These are phyloP conservation scores for Fusarium torreyae DNA, from an alignment of 2,329 filamentous ascomycete genomes.

Conservation along the genomic window DNA sequence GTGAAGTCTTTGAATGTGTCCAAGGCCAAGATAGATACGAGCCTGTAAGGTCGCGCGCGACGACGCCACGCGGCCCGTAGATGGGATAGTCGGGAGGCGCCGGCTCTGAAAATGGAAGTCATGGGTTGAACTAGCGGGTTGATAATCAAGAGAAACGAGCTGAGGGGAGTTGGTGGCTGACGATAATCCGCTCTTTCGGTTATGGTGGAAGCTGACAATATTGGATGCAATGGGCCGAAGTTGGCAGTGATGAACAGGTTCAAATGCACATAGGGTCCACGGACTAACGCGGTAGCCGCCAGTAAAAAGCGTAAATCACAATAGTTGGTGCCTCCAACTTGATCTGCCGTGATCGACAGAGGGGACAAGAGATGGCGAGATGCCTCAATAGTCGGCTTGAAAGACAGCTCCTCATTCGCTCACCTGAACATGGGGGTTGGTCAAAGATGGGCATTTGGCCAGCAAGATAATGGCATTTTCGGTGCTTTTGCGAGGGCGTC, in stretches of 20 bases:
- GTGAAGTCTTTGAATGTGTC: conserved; percentile 39
- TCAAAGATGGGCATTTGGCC: conserved; percentile 16
- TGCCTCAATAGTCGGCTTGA: conserved; percentile 13
- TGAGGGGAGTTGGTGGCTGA: conserved; percentile 45
- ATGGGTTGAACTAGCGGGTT: conserved; percentile 43
- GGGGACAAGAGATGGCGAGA: conserved; percentile 18
- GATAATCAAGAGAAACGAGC: conserved; percentile 40
- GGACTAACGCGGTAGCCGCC: conserved; percentile 42
- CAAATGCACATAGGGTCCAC: conserved; percentile 40
- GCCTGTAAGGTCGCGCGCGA: conserved; percentile 42
- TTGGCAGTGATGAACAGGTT: conserved; percentile 43
- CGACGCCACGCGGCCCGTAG: conserved; percentile 46
- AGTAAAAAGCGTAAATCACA: conserved; percentile 26
- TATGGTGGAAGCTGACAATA: background rate
- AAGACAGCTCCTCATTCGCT: conserved; percentile 17
- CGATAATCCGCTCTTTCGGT: conserved; percentile 30
- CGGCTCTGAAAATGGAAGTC: conserved; percentile 46
- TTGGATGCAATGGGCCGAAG: conserved; percentile 32
- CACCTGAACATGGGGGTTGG: conserved; percentile 25
- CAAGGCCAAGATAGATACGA: conserved; percentile 31
- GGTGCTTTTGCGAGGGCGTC: conserved; percentile 11
- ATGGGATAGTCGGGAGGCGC: conserved; percentile 36
- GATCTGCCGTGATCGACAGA: conserved; percentile 27
- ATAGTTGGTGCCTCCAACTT: conserved; percentile 9
- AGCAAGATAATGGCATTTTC: conserved; percentile 14